A percentile compares a stretch with the other conserved stretches of the same genome.
Evolutionary conservation across 2,329 filamentous ascomycete species (phyloP).

Genomic region (Talaromyces pinophilus): DNA sequence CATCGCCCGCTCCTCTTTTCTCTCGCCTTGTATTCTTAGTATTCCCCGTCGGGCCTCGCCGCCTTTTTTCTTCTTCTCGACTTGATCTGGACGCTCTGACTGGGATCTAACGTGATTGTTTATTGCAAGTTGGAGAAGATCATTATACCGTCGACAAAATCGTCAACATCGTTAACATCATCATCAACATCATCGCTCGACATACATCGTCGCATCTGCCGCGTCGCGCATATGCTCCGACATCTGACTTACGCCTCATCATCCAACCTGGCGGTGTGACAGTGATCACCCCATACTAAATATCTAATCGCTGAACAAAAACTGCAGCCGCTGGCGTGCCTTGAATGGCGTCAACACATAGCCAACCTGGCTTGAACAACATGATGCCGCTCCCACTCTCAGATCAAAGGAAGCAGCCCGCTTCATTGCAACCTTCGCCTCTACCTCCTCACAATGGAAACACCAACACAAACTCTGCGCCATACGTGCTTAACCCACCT

Average conservation of each 20-base stretch:
- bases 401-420: constrained; percentile 33
- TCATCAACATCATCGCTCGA: neutral
- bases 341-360: constrained; percentile 44
- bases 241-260: constrained; percentile 7
- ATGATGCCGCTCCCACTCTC: constrained; percentile 28
- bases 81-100: neutral
- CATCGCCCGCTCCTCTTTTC: constrained; percentile 16
- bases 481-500: constrained; percentile 67
- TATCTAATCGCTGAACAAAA: neutral
- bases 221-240: constrained; percentile 7
- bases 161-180: neutral
- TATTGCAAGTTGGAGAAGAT: neutral
- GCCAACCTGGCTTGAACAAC: constrained; percentile 55
- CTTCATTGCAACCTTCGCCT: constrained; percentile 53
- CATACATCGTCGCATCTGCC: neutral
- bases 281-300: neutral
- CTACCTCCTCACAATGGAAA: constrained; percentile 51
- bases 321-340: constrained; percentile 20
- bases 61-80: constrained; percentile 19
- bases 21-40: constrained; percentile 20
- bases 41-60: constrained; percentile 22
- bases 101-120: neutral
- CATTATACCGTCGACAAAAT: neutral
- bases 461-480: constrained; percentile 51
- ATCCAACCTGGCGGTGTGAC: neutral